These are phyloP conservation scores for Apocynum venetum DNA, from an alignment of 257 asterid genomes.

Conservation along the genomic window DNA sequence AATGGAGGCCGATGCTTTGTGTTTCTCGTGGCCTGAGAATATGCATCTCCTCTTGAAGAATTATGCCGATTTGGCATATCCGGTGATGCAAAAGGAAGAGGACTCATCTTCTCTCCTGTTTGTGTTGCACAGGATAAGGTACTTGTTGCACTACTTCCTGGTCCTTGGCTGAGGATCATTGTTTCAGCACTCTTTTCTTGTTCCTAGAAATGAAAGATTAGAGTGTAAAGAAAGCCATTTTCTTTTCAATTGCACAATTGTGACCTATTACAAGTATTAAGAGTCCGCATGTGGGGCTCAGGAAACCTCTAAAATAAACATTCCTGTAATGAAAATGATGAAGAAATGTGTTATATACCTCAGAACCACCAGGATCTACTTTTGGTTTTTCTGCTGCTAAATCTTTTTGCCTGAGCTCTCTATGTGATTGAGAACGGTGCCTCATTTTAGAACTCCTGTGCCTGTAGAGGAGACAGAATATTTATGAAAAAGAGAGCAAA, in stretches of 20 bases:
- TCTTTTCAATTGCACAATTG: not conserved
- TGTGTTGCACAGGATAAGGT: conserved; percentile 47
- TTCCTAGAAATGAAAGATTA: conserved; percentile 28
- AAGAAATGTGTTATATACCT: conserved; percentile 22
- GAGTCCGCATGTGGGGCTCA: not conserved
- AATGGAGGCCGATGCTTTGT: conserved; percentile 35
- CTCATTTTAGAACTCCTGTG: conserved; percentile 38
- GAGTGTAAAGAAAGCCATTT: not conserved
- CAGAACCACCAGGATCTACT: conserved; percentile 26
- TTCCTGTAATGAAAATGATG: not conserved
- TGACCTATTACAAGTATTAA: too few species aligned
- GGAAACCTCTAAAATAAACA: not conserved
- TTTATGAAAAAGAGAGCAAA: not conserved
- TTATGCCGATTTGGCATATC: not conserved
- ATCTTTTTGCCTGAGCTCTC: conserved; percentile 36
- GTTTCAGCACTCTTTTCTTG: conserved; percentile 32
- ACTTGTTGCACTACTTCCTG: conserved; percentile 59
- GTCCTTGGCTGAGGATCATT: conserved; percentile 38
- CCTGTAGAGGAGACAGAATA: conserved; percentile 19
- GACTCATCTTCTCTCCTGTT: conserved; percentile 17
- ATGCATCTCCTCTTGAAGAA: conserved; percentile 37
- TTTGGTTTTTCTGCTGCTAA: conserved; percentile 27
- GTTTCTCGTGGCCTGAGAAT: conserved; percentile 30
- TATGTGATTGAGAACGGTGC: conserved; percentile 50
- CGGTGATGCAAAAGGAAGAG: conserved; percentile 20